Conservation (phyloP, 495 filamentous ascomycete species). For the Clohesyomyces aquaticus region DNA sequence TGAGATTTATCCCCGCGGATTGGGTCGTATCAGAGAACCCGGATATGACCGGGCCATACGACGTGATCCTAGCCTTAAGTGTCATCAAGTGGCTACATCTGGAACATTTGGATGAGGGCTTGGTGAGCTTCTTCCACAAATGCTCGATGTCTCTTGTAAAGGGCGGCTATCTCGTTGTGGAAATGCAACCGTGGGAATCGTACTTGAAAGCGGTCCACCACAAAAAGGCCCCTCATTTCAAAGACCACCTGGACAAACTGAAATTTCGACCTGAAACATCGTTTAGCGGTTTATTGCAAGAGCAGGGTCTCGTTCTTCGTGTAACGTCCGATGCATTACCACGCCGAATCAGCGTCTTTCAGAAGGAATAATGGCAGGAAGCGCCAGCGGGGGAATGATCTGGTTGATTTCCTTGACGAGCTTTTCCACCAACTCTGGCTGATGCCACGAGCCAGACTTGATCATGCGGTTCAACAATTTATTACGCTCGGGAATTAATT, state of each 20-base stretch:
- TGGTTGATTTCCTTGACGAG: background rate
- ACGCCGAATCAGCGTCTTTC: conserved; percentile 37
- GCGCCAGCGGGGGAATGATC: conserved; percentile 18
- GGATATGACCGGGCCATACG: conserved; percentile 38
- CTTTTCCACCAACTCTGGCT: background rate
- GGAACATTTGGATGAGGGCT: conserved; percentile 42
- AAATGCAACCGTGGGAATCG: conserved; percentile 49
- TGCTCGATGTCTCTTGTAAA: conserved; percentile 37
- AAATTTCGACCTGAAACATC: conserved; percentile 36
- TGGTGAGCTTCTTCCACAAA: conserved; percentile 44
- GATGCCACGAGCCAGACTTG: conserved; percentile 22
- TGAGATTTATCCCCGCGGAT: conserved; percentile 43
- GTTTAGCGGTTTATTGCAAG: conserved; percentile 33
- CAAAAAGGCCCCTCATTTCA: conserved; percentile 34
- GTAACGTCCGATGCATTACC: conserved; percentile 30
- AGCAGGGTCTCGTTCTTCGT: conserved; percentile 27
- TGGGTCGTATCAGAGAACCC: conserved; percentile 39
- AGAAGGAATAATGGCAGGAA: conserved; percentile 25
- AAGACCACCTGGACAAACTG: conserved; percentile 21
- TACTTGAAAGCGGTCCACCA: conserved; percentile 44
- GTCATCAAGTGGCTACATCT: conserved; percentile 53
- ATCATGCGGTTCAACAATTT: background rate
- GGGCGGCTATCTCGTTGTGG: conserved; percentile 47
- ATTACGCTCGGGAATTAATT: conserved; percentile 31
- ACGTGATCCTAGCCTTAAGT: conserved; percentile 48